phyloP scores from a whole-genome alignment of 2,329 filamentous ascomycete species.

The Diaporthe vexans region DNA sequence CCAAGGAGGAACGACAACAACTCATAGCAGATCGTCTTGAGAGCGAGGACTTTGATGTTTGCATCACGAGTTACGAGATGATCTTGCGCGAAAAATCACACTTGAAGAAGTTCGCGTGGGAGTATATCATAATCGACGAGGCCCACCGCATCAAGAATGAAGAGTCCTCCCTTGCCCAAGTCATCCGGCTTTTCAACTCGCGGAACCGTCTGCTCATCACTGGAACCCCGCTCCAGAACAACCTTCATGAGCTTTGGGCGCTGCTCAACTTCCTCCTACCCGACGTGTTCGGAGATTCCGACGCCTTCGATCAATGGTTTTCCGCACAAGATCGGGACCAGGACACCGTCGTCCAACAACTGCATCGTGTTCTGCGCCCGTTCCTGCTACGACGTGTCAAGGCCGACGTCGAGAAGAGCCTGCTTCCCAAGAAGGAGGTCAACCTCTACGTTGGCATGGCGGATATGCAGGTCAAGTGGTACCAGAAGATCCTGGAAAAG shows the following conservation, averaged over 20 bases:
- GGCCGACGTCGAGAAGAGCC: conserved; percentile 96
- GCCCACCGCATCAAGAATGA: conserved; percentile 99
- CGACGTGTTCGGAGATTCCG: conserved; percentile 96
- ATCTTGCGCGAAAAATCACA: conserved; percentile 94
- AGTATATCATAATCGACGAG: conserved; percentile 99
- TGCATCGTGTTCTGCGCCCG: conserved; percentile 91
- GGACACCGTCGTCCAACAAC: conserved; percentile 94
- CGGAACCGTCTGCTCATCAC: conserved; percentile 96
- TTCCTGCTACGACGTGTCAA: conserved; percentile 97
- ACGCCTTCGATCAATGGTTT: conserved; percentile 99
- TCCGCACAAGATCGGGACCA: conserved; percentile 91
- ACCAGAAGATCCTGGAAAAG: conserved; percentile 98
- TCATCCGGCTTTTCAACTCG: conserved; percentile 96
- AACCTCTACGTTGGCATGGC: conserved; percentile 99
- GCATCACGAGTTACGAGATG: conserved; percentile 99
- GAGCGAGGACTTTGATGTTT: conserved; percentile 92
- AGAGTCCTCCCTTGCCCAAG: conserved; percentile 95
- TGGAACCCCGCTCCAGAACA: conserved; percentile 97
- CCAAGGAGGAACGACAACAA: conserved; percentile 90
- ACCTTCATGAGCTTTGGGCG: conserved; percentile 97
- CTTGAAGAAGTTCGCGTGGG: conserved; percentile 98
- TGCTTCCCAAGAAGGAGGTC: conserved; percentile 96
- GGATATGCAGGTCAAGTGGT: conserved; percentile 99
- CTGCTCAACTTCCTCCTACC: conserved; percentile 97
- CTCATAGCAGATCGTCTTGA: conserved; percentile 93